Conservation (phyloP, 345 rosid species). For the Turritis glabra region DNA sequence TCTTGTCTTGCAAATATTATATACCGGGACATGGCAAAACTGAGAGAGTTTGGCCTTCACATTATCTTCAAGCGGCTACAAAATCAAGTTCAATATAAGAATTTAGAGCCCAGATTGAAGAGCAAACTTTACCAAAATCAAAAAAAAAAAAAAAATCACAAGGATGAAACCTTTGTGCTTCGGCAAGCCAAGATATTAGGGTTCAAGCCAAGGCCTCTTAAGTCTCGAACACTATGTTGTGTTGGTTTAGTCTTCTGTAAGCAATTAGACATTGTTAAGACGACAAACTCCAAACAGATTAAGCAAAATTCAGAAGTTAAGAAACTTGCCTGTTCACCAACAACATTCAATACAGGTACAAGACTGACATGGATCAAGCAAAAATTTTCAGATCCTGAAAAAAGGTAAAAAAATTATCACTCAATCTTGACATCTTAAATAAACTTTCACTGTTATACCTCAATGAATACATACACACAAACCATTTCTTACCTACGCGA, state of each 20-base stretch:
- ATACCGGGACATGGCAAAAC: conserved; percentile 92
- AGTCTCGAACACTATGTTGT: conserved; percentile 87
- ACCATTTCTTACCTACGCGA: conserved; percentile 68
- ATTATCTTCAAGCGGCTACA: conserved; percentile 84
- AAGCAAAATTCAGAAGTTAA: neutral
- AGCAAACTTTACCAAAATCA: neutral
- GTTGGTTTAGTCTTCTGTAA: conserved; percentile 98
- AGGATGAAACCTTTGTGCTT: conserved; percentile 61
- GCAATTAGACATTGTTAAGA: conserved; percentile 8
- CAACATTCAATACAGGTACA: conserved; percentile 92
- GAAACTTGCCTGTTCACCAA: conserved; percentile 89
- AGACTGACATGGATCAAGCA: conserved; percentile 99
- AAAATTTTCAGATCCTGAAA: conserved; percentile 78
- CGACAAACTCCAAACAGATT: neutral
- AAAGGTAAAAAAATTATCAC: neutral
- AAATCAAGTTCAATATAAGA: conserved; percentile 23
- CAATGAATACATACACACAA: conserved; percentile 23
- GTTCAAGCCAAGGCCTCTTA: conserved; percentile 84
- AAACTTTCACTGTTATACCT: neutral
- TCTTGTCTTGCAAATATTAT: conserved; percentile 2
- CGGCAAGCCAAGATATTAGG: conserved; percentile 95
- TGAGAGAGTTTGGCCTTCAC: conserved; percentile 86
- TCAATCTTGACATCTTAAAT: neutral
- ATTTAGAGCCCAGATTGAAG: conserved; percentile 5
- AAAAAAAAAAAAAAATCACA: neutral